Evolutionary conservation across 2,329 filamentous ascomycete genomes (phyloP), one percentile per base, ranked within the genome.

Genomic region (Beauveria brongniartii): DNA sequence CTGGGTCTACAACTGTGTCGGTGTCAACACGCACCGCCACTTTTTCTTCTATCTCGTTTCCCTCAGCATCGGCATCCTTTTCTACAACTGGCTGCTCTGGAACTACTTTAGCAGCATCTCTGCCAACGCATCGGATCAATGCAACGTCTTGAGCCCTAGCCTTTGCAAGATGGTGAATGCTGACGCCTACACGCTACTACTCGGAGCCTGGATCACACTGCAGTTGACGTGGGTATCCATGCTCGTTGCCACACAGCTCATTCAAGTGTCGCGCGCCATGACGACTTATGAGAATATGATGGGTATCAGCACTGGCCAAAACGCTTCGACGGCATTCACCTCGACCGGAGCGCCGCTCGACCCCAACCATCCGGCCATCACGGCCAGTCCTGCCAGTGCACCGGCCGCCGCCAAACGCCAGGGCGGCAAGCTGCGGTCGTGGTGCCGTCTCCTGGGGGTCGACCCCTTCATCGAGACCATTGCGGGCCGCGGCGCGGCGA

Each of bases 281-380:
- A 99, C 94, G 1, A 99, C 94, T 0, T 97, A 90, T 74, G 94
- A 99, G 75, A 96, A 92, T 73, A 97, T 99, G 92, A 87, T 88
- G 64, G 89, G 91, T 55, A 82, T 92, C 63, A 82, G 86, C 62
- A 81, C 88, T 64, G 71, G 70, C 5, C 30, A 56, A 18, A 84
- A 86, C 1, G 77, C 92, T 37, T 86, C 86, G 7, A 86, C 87
- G 0, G 89, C 90, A 58, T 86, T 96, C 68, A 88, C 91, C 1
- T 91, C 91, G 1, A 89, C 91, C 14, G 87, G 86, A 28, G 86
- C 88, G 1, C 87, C 90, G 22, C 80, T 95, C 1, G 84, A 87
- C 61, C 79, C 85, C 52, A 80, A 82, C 50, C 86, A 89, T 53
- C 82, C 87, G 0, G 85, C 87, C 0, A 81, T 87, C 46, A 81